Percentiles rank a stretch among this genome's conserved stretches.
Evolutionary conservation across 495 filamentous ascomycete species (phyloP).

Genomic region (Trichoderma gamsii): DNA sequence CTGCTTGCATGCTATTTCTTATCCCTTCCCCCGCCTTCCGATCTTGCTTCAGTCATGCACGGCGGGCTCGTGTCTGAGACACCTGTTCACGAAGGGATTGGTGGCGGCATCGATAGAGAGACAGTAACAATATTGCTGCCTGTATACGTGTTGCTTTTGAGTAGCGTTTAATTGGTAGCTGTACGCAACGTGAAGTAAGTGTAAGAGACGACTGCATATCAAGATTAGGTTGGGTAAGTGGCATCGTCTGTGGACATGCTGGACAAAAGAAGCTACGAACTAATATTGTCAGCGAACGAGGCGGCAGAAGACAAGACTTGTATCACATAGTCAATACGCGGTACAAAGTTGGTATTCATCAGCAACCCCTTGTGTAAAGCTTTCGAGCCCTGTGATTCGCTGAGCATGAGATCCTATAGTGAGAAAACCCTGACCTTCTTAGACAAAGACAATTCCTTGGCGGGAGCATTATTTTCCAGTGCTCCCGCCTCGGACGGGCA

Average conservation of each 20-base stretch:
- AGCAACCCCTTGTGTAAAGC: neutral
- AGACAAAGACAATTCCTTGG: neutral
- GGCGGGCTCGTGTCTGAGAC: slow-evolving; percentile 6
- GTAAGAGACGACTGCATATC: neutral
- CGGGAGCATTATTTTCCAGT: neutral
- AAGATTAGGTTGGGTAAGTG: neutral
- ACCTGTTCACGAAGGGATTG: neutral
- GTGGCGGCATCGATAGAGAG: neutral
- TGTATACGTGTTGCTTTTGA: neutral
- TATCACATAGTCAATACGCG: neutral
- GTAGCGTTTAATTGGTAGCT: neutral
- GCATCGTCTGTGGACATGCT: neutral
- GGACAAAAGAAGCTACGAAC: neutral
- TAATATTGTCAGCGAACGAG: neutral
- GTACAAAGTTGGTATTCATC: neutral
- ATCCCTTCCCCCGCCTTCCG: neutral
- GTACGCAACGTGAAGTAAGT: neutral
- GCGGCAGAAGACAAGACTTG: no score
- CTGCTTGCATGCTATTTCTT: neutral
- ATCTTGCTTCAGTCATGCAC: neutral
- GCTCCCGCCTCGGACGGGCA: neutral
- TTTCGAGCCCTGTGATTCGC: no score
- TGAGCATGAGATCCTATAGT: no score
- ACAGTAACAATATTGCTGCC: neutral
- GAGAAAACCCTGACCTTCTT: no score